These are phyloP conservation scores for Fusarium graminum DNA, from an alignment of 2,329 filamentous ascomycete genomes.

Conservation along the genomic window DNA sequence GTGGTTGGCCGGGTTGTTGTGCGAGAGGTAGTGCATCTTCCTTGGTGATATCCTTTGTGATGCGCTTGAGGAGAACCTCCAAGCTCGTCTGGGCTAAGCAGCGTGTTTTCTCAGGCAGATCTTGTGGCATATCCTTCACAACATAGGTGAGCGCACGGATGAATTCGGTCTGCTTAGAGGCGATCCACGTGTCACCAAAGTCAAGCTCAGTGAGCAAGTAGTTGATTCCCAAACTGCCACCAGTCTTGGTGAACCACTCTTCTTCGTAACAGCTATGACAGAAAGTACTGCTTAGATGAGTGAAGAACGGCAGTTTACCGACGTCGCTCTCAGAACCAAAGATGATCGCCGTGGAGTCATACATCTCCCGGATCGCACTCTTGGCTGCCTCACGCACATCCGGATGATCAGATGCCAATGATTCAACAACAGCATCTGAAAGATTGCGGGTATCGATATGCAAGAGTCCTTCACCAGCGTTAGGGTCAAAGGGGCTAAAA, in stretches of 20 bases:
- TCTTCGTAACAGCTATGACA: constrained; percentile 97
- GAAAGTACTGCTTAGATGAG: constrained; percentile 83
- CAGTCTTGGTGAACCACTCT: constrained; percentile 98
- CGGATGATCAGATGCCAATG: constrained; percentile 84
- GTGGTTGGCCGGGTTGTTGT: constrained; percentile 58
- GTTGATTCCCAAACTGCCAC: constrained; percentile 90
- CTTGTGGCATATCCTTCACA: constrained; percentile 96
- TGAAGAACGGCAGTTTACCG: constrained; percentile 85
- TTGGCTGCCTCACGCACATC: constrained; percentile 87
- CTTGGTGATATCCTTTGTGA: constrained; percentile 83
- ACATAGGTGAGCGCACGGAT: constrained; percentile 94
- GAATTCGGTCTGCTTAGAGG: constrained; percentile 86
- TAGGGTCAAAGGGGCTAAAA: constrained; percentile 84
- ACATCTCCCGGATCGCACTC: constrained; percentile 80
- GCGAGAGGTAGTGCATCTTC: constrained; percentile 69
- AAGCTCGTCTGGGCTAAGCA: constrained; percentile 86
- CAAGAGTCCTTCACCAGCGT: constrained; percentile 86
- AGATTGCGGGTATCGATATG: constrained; percentile 88
- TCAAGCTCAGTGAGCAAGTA: constrained; percentile 87
- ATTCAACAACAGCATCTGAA: constrained; percentile 90
- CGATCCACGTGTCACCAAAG: constrained; percentile 86
- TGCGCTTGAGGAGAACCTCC: constrained; percentile 80
- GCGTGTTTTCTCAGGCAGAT: constrained; percentile 90
- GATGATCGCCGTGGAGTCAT: constrained; percentile 80
- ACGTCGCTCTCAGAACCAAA: constrained; percentile 81